Evolutionary conservation across 805 yeast genomes (phyloP).

Genomic region (Suhomyces vadensis): DNA sequence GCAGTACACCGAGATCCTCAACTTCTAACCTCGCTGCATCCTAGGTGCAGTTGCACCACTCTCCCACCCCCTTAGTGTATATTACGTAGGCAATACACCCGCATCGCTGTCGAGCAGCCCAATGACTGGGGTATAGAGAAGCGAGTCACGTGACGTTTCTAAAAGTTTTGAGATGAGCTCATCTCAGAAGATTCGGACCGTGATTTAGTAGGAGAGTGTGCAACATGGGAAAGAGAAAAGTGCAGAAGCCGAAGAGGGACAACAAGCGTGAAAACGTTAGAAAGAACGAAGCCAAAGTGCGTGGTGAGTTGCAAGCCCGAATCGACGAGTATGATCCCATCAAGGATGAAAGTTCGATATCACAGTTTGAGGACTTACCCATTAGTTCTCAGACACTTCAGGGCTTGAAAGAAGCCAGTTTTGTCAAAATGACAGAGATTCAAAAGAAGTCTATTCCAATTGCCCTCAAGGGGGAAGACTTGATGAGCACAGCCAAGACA

Average conservation of each 20-base stretch:
- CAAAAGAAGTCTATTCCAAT: slow-evolving; percentile 77
- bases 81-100: background rate
- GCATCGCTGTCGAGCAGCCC: background rate
- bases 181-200: background rate
- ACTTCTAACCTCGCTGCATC: slow-evolving; percentile 33
- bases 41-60: too few species aligned
- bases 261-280: slow-evolving; percentile 17
- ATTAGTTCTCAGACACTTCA: slow-evolving; percentile 59
- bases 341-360: slow-evolving; percentile 21
- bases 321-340: slow-evolving; percentile 56
- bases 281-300: slow-evolving; percentile 33
- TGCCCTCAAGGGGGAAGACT: slow-evolving; percentile 74
- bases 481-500: slow-evolving; percentile 86
- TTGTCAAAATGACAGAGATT: slow-evolving; percentile 78
- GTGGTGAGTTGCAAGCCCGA: slow-evolving; percentile 47
- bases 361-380: slow-evolving; percentile 78
- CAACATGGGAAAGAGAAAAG: slow-evolving; percentile 9
- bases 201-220: too few species aligned
- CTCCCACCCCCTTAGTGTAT: too few species aligned
- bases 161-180: slow-evolving; percentile 9
- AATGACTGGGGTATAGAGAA: background rate
- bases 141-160: background rate
- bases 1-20: slow-evolving; percentile 43
- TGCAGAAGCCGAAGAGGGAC: slow-evolving; percentile 21
- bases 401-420: slow-evolving; percentile 80